A percentile compares a stretch with the other conserved stretches of the same genome.
phyloP scores from a whole-genome alignment of 1,284 basidiomycete species.

The Microbotryomycetes sp. region DNA sequence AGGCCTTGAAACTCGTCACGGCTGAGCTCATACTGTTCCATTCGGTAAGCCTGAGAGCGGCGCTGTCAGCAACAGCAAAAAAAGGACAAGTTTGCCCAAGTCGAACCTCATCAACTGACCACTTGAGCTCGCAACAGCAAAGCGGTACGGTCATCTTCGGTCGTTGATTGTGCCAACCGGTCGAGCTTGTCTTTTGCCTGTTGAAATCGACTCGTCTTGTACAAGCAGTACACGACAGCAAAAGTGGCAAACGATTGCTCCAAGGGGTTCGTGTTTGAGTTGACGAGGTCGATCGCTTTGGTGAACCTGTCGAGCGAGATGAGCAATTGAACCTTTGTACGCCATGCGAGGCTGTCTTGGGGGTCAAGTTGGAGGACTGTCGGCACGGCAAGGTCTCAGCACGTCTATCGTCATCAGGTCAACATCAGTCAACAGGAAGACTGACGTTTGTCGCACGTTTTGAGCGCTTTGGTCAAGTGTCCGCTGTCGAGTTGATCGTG shows the following conservation, averaged over 20 bases:
- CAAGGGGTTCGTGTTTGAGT: background rate
- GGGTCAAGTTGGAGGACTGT: slow-evolving; percentile 32
- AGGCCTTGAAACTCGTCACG: slow-evolving; percentile 34
- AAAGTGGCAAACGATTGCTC: background rate
- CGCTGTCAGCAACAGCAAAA: background rate
- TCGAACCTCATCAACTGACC: slow-evolving; percentile 14
- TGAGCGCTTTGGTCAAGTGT: slow-evolving; percentile 15
- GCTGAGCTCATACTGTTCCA: slow-evolving; percentile 27
- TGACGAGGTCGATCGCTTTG: slow-evolving; percentile 7
- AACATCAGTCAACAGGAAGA: background rate
- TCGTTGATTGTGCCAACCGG: background rate
- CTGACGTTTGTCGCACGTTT: slow-evolving; percentile 16
- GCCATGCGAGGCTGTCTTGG: slow-evolving; percentile 18
- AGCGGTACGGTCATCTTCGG: slow-evolving; percentile 13
- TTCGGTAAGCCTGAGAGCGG: slow-evolving; percentile 31
- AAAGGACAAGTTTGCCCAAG: background rate
- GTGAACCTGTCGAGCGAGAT: slow-evolving; percentile 33
- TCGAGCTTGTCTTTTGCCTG: slow-evolving; percentile 22
- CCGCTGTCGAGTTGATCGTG: slow-evolving; percentile 21
- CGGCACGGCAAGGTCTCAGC: background rate
- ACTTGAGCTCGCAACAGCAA: slow-evolving; percentile 34
- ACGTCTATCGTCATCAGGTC: background rate
- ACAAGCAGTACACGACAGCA: slow-evolving; percentile 32
- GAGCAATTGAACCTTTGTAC: slow-evolving; percentile 32
- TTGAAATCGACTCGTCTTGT: slow-evolving; percentile 29